Conservation (phyloP, 306 rosid genomes). For the Quercus engelmannii region DNA sequence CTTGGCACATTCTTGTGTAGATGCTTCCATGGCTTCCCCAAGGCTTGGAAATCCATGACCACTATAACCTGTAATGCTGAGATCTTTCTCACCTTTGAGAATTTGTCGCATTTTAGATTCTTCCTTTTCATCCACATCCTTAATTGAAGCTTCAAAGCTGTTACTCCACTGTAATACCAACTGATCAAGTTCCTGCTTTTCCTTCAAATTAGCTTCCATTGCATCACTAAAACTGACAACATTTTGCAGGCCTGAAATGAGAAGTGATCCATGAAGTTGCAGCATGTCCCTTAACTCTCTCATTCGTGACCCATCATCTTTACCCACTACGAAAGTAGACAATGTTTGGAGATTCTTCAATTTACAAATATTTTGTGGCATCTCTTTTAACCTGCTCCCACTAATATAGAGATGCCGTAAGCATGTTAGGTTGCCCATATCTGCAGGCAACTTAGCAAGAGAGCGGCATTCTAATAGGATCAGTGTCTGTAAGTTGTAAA, state of each 20-base stretch:
- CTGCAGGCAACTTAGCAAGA: constrained; percentile 24
- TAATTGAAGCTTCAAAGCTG: background rate
- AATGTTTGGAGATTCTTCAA: constrained; percentile 29
- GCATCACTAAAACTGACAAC: constrained; percentile 26
- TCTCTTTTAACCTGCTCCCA: constrained; percentile 29
- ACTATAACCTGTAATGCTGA: constrained; percentile 4
- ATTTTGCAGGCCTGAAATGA: constrained; percentile 25
- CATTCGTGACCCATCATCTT: constrained; percentile 20
- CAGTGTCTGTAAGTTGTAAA: constrained; percentile 33
- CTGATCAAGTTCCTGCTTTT: constrained; percentile 21
- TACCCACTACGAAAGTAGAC: constrained; percentile 24
- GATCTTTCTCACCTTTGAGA: background rate
- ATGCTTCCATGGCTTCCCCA: constrained; percentile 17
- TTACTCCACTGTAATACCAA: constrained; percentile 26
- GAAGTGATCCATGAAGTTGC: constrained; percentile 27
- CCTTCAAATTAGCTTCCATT: constrained; percentile 33
- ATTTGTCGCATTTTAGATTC: background rate
- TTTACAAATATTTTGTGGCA: constrained; percentile 25
- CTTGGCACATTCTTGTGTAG: background rate
- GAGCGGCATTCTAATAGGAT: constrained; percentile 19
- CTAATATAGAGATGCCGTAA: constrained; percentile 18
- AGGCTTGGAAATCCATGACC: constrained; percentile 16
- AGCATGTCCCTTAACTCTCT: constrained; percentile 13
- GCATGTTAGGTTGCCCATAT: constrained; percentile 22
- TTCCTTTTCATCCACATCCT: background rate